A percentile compares a stretch with the other conserved stretches of the same genome.
Conservation (phyloP, 2,329 filamentous ascomycete species). For the Fusarium transvaalense region DNA sequence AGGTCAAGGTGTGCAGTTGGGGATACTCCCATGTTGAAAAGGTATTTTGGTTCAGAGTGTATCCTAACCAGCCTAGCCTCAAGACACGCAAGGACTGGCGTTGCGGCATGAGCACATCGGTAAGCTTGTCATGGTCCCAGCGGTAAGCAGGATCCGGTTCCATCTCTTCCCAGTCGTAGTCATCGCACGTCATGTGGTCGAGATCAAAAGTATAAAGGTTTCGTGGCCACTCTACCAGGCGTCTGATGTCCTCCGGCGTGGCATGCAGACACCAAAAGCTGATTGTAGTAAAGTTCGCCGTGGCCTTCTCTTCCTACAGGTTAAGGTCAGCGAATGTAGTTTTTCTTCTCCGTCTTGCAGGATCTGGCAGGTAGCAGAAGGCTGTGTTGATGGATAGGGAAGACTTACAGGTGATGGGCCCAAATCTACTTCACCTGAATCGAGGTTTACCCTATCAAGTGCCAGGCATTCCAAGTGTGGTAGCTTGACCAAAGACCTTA, state of each 20-base stretch:
- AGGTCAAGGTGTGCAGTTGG: neutral
- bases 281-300: neutral
- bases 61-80: neutral
- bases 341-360: neutral
- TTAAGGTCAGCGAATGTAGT: neutral
- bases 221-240: neutral
- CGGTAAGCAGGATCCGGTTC: neutral
- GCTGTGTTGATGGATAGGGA: neutral
- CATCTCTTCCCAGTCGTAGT: neutral
- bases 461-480: neutral
- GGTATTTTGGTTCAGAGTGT: neutral
- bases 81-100: neutral
- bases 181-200: neutral
- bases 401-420: neutral
- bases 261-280: neutral
- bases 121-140: neutral
- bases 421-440: neutral
- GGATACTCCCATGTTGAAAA: neutral
- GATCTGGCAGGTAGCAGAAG: neutral
- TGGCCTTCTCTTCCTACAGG: neutral
- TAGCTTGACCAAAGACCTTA: neutral
- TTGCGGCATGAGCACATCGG: neutral
- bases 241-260: neutral
- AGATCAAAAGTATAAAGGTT: neutral
- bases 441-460: neutral